Base-by-base conservation (phyloP, 768 basidiomycete species). In the Chalciporus sphaerocephalus region DNA sequence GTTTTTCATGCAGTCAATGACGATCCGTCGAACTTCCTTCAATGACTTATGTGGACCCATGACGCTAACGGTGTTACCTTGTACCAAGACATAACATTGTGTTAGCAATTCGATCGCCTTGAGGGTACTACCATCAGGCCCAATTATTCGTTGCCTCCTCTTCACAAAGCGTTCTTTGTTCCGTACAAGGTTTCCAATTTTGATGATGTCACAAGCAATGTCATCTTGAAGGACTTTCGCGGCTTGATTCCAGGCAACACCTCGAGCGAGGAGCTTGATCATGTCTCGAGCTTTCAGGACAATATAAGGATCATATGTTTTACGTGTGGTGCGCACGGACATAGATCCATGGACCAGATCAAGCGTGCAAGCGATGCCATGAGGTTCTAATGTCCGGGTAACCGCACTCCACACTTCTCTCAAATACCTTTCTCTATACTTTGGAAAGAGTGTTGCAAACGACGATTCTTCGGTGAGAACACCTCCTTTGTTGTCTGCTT, bases 1-100 rank as follows among this genome's bases (percentile, higher is more conserved):
- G 63, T 99, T 99, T 71, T 87, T 93, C 96, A 99, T 98, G 72
- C 96, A 99, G 61, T 99, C 96, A 33, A 97, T 67, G n/a, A 99
- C 81, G 51, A 98, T 97, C 55, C 94, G 71, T 47, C 96, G 78
- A 10, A 99, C 95, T 67, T 99, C 96, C 65, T 97, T 98, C 16
- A 99, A 73, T 0, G 87, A 86, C 60, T 95, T 96, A 72, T 87
- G 88, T 0, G 92, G 87, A 4, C 96, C 96, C 93, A 98, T 98
- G 11, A 92, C 93, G 40, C 93, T 92, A 46, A 99, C 96, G 1
- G 96, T 99, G 66, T 80, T 98, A 51, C 96, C 96, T 73, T 98
- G 96, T 3, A 99, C 96, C 16, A 99, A 78, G 20, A 99, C 90
- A 62, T 99, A 99, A 60, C 94, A 98, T 58, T 89, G 83, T 12